Base-by-base conservation (phyloP, 2,329 filamentous ascomycete species). In the Alternaria gaisen region DNA sequence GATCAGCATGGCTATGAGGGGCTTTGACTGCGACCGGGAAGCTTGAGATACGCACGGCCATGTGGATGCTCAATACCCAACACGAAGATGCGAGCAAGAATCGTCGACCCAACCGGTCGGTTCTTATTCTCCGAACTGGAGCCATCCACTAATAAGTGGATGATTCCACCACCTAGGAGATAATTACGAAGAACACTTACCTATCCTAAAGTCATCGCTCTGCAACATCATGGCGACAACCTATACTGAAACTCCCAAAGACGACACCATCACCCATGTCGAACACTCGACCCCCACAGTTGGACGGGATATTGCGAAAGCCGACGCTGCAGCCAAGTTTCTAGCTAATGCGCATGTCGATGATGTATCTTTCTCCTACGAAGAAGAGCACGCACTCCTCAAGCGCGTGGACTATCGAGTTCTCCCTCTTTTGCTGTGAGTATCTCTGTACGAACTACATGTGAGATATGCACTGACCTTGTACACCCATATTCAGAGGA, bases 381-480 rank as follows among this genome's bases (percentile, higher is more conserved):
- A 85, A 40, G 84, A 86, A 67, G 84, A 86, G 64, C 80, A 78
- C n/a, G 73, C 84, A 22, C 81, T 86, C 10, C 76, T 85, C 24
- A 79, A 79, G 36, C 79, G 78, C 61, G 84, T 86, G 53, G 84
- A 86, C 67, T 64, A 80, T n/a, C 74, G 79, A 41, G 77, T 86
- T 18, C 74, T 86, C 6, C 83, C 84, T 1, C 79, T 85, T 46
- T 84, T 89, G 61, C 78, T 89, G 34, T 38, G n/a, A 38, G 34
- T 38, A 16, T 38, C 3, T 16, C 5, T n/a, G 3, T 38, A 9
- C 34, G 34, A n/a, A n/a, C 34, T 38, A 16, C 34, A n/a, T 38
- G 34, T 38, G 34, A n/a, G 34, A n/a, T 16, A 38, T 38, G 16
- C 9, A 38, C 34, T 38, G 34, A 38, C 34, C 14, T 38, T n/a